Percentiles rank a stretch among this genome's conserved stretches.
These are phyloP conservation scores for Zizania latifolia DNA, from an alignment of 176 grass and related monocot species.

Conservation along the genomic window DNA sequence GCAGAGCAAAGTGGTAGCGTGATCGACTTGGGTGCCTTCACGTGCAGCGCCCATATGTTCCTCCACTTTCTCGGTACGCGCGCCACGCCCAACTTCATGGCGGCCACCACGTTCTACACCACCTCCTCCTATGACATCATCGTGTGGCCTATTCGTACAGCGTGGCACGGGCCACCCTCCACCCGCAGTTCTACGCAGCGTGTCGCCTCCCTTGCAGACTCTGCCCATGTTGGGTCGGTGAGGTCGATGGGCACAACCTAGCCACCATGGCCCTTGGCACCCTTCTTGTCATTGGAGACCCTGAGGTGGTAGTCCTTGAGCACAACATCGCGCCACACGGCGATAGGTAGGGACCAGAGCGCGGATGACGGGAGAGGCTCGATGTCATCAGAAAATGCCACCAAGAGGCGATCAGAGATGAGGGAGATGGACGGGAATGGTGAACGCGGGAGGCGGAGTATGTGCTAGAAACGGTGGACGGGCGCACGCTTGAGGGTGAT, in stretches of 20 bases:
- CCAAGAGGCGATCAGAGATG: slow-evolving; percentile 25
- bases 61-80: slow-evolving; percentile 58
- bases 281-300: slow-evolving; percentile 27
- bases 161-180: slow-evolving; percentile 39
- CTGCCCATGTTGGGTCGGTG: slow-evolving; percentile 26
- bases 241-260: slow-evolving; percentile 40
- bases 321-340: slow-evolving; percentile 36
- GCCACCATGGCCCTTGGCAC: slow-evolving; percentile 6
- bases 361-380: slow-evolving; percentile 31
- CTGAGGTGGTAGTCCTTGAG: slow-evolving; percentile 41
- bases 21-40: slow-evolving; percentile 48
- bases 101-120: slow-evolving; percentile 48
- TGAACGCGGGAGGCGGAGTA: slow-evolving; percentile 41
- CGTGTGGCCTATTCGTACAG: slow-evolving; percentile 36
- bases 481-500: slow-evolving; percentile 37
- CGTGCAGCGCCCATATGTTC: slow-evolving; percentile 52
- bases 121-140: slow-evolving; percentile 16
- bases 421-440: slow-evolving; percentile 39
- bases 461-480: slow-evolving; percentile 35
- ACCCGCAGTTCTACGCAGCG: slow-evolving; percentile 29
- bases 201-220: slow-evolving; percentile 26
- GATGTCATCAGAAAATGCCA: slow-evolving; percentile 33
- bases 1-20: slow-evolving; percentile 45
- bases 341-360: slow-evolving; percentile 33
- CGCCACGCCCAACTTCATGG: slow-evolving; percentile 30